Conservation (phyloP, 2,329 filamentous ascomycete genomes). For the Arthroderma sp. region DNA sequence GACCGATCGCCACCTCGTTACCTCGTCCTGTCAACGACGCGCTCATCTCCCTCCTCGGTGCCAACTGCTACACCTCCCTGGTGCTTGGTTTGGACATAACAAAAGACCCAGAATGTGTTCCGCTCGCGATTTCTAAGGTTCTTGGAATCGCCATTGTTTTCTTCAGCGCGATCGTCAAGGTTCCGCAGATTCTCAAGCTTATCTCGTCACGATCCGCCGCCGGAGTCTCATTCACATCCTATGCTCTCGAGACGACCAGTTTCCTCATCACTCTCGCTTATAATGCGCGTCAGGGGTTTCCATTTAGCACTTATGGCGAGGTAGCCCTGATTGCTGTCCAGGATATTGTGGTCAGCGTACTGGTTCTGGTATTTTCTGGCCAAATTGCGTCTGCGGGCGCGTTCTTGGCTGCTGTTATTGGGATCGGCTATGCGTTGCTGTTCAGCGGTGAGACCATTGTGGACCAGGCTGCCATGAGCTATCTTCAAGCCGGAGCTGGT, state of each 20-base stretch:
- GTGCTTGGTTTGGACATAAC: slow-evolving; percentile 70
- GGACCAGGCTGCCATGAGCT: slow-evolving; percentile 53
- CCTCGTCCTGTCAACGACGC: slow-evolving; percentile 63
- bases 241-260: slow-evolving; percentile 77
- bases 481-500: slow-evolving; percentile 75
- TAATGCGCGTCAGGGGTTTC: slow-evolving; percentile 80
- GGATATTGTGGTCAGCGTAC: slow-evolving; percentile 75
- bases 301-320: slow-evolving; percentile 95
- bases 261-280: slow-evolving; percentile 88
- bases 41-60: slow-evolving; percentile 67
- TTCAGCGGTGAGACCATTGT: slow-evolving; percentile 47
- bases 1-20: slow-evolving; percentile 59
- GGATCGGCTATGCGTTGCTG: slow-evolving; percentile 58
- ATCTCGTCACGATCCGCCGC: slow-evolving; percentile 65
- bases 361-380: slow-evolving; percentile 76
- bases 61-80: slow-evolving; percentile 72
- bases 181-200: slow-evolving; percentile 93
- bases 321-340: slow-evolving; percentile 83
- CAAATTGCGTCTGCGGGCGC: slow-evolving; percentile 55
- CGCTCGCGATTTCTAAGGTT: slow-evolving; percentile 80
- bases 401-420: slow-evolving; percentile 66
- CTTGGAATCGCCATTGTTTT: slow-evolving; percentile 89
- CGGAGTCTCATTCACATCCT: slow-evolving; percentile 80
- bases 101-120: slow-evolving; percentile 65
- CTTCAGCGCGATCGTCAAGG: slow-evolving; percentile 83